Conservation (phyloP, 129 eudicot species). For the Arctium minus region DNA sequence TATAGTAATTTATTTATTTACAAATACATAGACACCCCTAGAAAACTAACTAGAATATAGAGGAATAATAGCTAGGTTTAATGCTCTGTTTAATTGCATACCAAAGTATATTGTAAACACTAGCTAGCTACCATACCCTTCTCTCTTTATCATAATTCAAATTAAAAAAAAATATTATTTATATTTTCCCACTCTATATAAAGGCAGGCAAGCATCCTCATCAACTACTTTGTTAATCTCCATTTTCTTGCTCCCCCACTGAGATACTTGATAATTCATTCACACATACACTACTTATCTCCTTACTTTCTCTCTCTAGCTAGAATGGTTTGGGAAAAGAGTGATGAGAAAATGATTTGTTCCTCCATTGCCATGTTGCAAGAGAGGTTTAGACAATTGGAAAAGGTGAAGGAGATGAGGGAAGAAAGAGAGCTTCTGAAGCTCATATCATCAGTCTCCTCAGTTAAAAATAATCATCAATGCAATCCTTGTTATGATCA, state of each 20-base stretch:
- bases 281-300: not conserved
- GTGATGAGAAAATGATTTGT: conserved; percentile 29
- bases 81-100: not conserved
- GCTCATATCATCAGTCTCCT: conserved; percentile 21
- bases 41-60: not conserved
- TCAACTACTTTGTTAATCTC: not conserved
- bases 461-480: not conserved
- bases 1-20: not conserved
- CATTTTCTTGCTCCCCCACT: conserved; percentile 8
- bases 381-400: conserved; percentile 73
- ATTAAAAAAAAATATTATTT: not conserved
- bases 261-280: not conserved
- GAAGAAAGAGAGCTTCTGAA: conserved; percentile 50
- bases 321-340: conserved; percentile 27
- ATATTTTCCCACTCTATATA: conserved; percentile 5
- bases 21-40: not conserved
- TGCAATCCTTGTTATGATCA: not conserved
- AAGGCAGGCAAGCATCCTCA: conserved; percentile 8
- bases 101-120: not conserved
- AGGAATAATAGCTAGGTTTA: not conserved
- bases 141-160: not conserved
- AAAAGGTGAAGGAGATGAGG: conserved; percentile 67
- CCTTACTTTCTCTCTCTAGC: not conserved
- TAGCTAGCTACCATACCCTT: not conserved
- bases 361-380: conserved; percentile 73